Base-by-base conservation (phyloP, 106 monocot species). In the Apostasia ramifera region DNA sequence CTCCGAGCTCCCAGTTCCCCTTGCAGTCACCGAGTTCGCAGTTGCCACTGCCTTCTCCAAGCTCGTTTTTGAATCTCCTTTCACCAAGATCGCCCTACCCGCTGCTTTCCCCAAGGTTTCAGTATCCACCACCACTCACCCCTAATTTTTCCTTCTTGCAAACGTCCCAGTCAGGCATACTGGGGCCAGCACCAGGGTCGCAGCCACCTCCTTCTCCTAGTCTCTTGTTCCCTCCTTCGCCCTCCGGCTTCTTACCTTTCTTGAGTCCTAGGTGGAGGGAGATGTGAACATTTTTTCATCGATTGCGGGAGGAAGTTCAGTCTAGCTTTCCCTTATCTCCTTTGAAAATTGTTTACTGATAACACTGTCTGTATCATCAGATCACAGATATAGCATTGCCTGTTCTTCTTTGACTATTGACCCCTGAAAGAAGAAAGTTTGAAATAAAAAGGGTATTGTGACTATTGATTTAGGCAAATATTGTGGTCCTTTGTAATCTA, bases 41-140 rank as follows among this genome's bases (percentile, higher is more conserved):
- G 53, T 59, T 63, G 4, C 14, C 55, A 3, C 10, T 78, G 71
- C 64, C 78, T 0, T 88, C 88, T 3, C 82, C 89, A 15, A 74
- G 64, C 61, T 62, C 81, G 0, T 88, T 85, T 74, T 44, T 83
- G 67, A 86, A 88, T 59, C 59, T 88, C 5, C 38, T 83, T 47
- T 91, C 91, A n/a, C 91, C 91, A 4, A 68, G 71, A 48, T 93
- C 88, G 8, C 93, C 93, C 1, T 88, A 82, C 66, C 83, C 88
- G 9, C 61, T 86, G 53, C 80, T 84, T 2, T 93, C 93, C 0
- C 93, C 93, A 11, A 78, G 89, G 52, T 93, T 86, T 60, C 81
- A 93, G 63, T 80, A 83, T 45, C 77, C 86, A 0, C 77, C 80
- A 45, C 88, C 88, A 12, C 41, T 88, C 60, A 76, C 77, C 0